Evolutionary conservation across 176 grass and related monocot species (phyloP), one percentile per base, ranked within the genome.

Genomic region (Bromus sterilis): DNA sequence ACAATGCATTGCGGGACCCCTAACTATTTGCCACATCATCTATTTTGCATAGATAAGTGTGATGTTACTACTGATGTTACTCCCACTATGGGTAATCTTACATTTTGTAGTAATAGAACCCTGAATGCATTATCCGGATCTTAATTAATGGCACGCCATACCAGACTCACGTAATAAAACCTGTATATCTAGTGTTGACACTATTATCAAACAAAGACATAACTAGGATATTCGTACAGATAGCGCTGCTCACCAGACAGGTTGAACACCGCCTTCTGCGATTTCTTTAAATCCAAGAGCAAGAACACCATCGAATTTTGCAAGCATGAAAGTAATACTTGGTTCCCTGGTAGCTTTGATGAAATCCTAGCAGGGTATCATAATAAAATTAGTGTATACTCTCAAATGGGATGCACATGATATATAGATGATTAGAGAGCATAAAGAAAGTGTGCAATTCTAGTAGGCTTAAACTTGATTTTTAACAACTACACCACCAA

Each of bases 281-380:
- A 97, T 91, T 89, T 93, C 89, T 56, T 90, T 81, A 82, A 93
- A 97, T 30, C 86, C 91, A 86, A 97, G 94, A n/a, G 91, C 94
- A 82, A 97, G 82, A 89, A 97, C 91, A 59, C 94, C 91, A 26
- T 97, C 91, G 36, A 97, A 97, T 81, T 97, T 97, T 56, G 79
- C 87, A 42, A 91, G 65, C 79, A 91, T 49, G 40, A 97, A 97
- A 64, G 89, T 93, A 39, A 97, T 11, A 78, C 91, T 58, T 28
- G 91, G 70, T 56, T 97, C 91, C 74, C 48, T 82, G 2, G 84
- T 94, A 33, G 94, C 84, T 89, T 97, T 89, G 78, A 97, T 94
- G 81, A 97, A 97, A 65, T 71, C 71, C 91, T 97, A 75, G 68
- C 33, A 72, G 18, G 43, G 10, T 14, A 78, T 5, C 41, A 14